phyloP scores from a whole-genome alignment of 345 rosid genomes.

The Acer negundo region DNA sequence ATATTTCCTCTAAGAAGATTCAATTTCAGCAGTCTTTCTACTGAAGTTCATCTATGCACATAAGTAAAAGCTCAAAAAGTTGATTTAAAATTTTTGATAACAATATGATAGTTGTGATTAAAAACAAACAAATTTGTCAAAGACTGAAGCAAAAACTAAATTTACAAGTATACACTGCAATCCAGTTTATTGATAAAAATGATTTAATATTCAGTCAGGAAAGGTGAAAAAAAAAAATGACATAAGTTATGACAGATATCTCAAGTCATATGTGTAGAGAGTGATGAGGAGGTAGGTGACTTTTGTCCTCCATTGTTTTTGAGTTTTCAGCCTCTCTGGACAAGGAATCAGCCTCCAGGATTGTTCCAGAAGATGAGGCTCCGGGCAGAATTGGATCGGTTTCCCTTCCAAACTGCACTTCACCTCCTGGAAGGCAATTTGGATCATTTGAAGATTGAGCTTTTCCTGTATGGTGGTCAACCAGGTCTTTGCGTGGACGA shows the following conservation, averaged over 20 bases:
- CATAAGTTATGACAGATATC: too few relatives aligned
- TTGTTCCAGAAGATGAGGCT: slow-evolving; percentile 48
- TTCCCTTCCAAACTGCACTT: slow-evolving; percentile 50
- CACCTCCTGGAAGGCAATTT: slow-evolving; percentile 43
- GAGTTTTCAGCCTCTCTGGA: slow-evolving; percentile 47
- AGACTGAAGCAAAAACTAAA: too few relatives aligned
- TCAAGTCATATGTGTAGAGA: too few relatives aligned
- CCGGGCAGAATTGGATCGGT: slow-evolving; percentile 34
- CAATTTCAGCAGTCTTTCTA: background rate
- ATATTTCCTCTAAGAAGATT: background rate
- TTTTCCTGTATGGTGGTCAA: slow-evolving; percentile 53
- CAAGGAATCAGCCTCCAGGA: slow-evolving; percentile 45
- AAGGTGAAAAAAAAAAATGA: too few relatives aligned
- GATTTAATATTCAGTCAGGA: too few relatives aligned
- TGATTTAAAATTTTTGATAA: too few relatives aligned
- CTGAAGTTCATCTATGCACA: background rate
- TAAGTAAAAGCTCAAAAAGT: too few relatives aligned
- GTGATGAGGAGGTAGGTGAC: slow-evolving; percentile 33
- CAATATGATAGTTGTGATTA: too few relatives aligned
- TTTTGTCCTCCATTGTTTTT: slow-evolving; percentile 46
- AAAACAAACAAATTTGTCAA: too few relatives aligned
- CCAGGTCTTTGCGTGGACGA: slow-evolving; percentile 50
- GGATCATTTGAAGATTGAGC: slow-evolving; percentile 43
- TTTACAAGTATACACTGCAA: too few relatives aligned
- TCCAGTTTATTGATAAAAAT: too few relatives aligned